These are phyloP conservation scores for Ceriops decandra DNA, from an alignment of 345 rosid species.

Conservation along the genomic window DNA sequence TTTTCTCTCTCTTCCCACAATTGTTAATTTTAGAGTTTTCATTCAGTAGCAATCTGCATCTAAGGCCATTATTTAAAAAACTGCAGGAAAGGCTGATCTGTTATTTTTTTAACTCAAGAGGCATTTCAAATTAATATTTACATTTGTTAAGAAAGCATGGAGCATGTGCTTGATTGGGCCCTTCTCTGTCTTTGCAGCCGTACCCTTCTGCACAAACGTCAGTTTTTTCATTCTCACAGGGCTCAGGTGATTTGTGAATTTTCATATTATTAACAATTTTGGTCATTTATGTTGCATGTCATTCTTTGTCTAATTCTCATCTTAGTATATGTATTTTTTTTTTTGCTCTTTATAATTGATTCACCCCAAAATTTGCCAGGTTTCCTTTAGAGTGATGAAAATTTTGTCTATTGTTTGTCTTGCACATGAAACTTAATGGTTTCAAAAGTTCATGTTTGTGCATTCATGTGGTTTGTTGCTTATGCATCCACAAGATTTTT, in stretches of 20 bases:
- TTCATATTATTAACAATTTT: neutral
- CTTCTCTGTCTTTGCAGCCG: slow-evolving; percentile 48
- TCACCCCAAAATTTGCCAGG: neutral
- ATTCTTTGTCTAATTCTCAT: neutral
- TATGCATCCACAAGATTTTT: too few species aligned
- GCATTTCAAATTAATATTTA: neutral
- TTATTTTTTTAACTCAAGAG: too few species aligned
- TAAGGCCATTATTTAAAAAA: too few species aligned
- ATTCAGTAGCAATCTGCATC: too few species aligned
- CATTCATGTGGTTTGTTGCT: neutral
- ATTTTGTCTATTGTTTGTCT: neutral
- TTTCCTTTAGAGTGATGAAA: neutral
- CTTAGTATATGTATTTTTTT: neutral
- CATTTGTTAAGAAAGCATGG: neutral
- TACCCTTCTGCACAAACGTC: slow-evolving; percentile 79
- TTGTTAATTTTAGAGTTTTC: too few species aligned
- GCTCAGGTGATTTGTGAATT: slow-evolving; percentile 64
- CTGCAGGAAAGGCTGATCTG: too few species aligned
- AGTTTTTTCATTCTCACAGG: slow-evolving; percentile 97
- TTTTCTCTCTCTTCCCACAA: neutral
- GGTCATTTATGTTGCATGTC: slow-evolving; percentile 4
- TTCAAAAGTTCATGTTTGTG: neutral
- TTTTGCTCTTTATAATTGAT: slow-evolving; percentile 3
- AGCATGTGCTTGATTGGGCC: slow-evolving; percentile 15
- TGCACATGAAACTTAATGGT: neutral